Conservation (phyloP, 371 early-diverging fungal species). For the Mucor circinelloides region DNA sequence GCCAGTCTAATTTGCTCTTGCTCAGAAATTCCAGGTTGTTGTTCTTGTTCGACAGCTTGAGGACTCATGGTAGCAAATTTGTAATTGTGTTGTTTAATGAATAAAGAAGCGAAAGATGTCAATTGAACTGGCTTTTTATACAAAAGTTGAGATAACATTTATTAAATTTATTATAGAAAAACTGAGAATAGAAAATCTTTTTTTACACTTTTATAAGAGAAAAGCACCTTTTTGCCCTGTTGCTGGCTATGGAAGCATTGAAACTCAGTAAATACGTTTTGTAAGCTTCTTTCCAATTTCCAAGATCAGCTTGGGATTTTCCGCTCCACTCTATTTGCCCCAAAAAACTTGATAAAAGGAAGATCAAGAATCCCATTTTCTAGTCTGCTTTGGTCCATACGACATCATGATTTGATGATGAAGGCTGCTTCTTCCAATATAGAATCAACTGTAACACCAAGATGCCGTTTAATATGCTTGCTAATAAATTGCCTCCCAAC, state of each 20-base stretch:
- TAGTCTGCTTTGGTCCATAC: slow-evolving; percentile 2
- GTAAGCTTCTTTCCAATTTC: neutral
- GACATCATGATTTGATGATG: neutral
- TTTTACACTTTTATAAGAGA: neutral
- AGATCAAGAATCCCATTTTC: neutral
- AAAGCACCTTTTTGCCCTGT: neutral
- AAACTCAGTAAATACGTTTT: neutral
- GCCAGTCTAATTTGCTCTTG: slow-evolving; percentile 65
- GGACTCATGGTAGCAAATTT: slow-evolving; percentile 14
- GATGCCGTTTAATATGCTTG: slow-evolving; percentile 76
- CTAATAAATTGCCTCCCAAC: slow-evolving; percentile 70
- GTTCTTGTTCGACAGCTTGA: slow-evolving; percentile 3
- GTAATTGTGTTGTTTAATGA: neutral
- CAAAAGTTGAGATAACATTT: neutral
- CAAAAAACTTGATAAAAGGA: neutral
- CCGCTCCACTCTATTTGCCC: neutral
- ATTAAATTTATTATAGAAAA: neutral
- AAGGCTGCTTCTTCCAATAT: slow-evolving; percentile 62
- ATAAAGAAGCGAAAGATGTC: neutral
- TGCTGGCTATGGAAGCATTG: neutral
- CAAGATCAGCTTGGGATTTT: neutral
- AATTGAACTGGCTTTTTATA: neutral
- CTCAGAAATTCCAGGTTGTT: neutral
- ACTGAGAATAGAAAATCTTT: slow-evolving; percentile 8
- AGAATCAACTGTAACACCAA: slow-evolving; percentile 79